These are phyloP conservation scores for Cornus florida DNA, from an alignment of 148 eudicot species.

Conservation along the genomic window DNA sequence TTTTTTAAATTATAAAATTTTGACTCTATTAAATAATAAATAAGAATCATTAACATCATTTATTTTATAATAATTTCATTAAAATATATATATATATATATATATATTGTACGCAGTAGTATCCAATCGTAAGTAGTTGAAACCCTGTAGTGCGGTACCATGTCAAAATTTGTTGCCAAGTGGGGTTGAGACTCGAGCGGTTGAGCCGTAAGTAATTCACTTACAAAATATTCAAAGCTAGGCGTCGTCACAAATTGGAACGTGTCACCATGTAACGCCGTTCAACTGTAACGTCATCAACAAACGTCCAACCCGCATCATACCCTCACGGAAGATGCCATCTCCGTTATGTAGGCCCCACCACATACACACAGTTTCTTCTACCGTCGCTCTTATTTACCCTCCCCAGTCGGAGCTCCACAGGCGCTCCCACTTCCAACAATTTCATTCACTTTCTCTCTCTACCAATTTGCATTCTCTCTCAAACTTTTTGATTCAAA, in stretches of 20 bases:
- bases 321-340: not conserved
- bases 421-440: not conserved
- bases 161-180: not conserved
- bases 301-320: not conserved
- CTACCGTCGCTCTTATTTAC: not conserved
- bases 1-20: no score
- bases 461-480: not conserved
- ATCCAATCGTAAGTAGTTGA: no score
- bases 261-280: not conserved
- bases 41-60: no score
- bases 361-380: not conserved
- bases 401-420: not conserved
- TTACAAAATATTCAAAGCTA: not conserved
- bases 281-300: not conserved
- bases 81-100: no score
- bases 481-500: not conserved
- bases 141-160: no score
- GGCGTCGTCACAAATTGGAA: not conserved
- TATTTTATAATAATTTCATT: no score
- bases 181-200: no score
- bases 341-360: constrained; percentile 6
- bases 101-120: no score
- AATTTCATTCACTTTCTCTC: not conserved
- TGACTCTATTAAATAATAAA: no score
- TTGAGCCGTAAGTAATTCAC: not conserved